A percentile compares a stretch with the other conserved stretches of the same genome.
Conservation (phyloP, 139 green algal genomes). For the Bryopsis sp. region DNA sequence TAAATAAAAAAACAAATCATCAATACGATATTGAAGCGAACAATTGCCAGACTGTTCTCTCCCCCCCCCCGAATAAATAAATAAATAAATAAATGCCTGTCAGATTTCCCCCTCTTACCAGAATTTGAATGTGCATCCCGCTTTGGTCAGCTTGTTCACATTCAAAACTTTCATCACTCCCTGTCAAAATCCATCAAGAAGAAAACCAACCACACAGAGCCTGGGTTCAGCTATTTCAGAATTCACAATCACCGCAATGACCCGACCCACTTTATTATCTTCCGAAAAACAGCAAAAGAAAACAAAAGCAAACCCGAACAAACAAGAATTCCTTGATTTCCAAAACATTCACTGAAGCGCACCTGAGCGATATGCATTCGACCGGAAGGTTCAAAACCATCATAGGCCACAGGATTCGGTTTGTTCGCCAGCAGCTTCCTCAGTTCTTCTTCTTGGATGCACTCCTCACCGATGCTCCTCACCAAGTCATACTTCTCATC, state of each 20-base stretch:
- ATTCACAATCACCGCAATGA: neutral
- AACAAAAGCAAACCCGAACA: neutral
- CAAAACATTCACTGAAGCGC: too few species aligned
- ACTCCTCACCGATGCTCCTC: slow-evolving; percentile 83
- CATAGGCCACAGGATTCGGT: slow-evolving; percentile 82
- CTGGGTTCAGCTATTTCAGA: too few species aligned
- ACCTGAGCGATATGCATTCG: slow-evolving; percentile 96
- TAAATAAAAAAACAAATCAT: neutral
- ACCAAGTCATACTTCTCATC: slow-evolving; percentile 79
- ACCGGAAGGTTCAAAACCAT: slow-evolving; percentile 97
- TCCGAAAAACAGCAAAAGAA: neutral
- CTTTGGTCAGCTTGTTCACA: slow-evolving; percentile 96
- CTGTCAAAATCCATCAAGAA: slow-evolving; percentile 32
- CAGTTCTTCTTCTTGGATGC: slow-evolving; percentile 88
- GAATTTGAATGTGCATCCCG: slow-evolving; percentile 93
- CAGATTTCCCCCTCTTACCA: too few species aligned
- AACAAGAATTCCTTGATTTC: neutral
- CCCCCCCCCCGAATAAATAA: neutral
- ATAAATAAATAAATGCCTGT: too few species aligned
- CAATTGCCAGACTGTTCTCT: neutral
- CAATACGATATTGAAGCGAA: neutral
- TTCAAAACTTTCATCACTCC: slow-evolving; percentile 98
- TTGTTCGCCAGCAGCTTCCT: slow-evolving; percentile 75
- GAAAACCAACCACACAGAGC: too few species aligned
- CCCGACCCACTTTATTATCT: neutral